phyloP scores from a whole-genome alignment of 139 green algal genomes.

The Microglena sp. region DNA sequence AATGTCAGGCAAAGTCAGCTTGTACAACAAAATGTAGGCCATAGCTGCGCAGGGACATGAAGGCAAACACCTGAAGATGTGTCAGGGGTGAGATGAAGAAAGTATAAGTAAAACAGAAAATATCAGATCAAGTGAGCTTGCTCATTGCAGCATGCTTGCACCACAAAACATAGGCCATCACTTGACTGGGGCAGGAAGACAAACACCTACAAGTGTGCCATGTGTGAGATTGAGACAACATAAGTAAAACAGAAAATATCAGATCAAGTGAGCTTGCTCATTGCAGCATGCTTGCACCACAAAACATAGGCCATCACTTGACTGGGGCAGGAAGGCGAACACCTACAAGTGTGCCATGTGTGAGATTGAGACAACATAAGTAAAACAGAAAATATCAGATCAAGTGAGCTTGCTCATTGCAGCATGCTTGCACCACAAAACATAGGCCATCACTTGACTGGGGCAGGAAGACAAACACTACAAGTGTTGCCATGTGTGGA shows the following conservation, averaged over 20 bases:
- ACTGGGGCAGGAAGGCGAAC: too few relatives aligned
- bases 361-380: too few relatives aligned
- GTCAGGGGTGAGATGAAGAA: too few relatives aligned
- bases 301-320: too few relatives aligned
- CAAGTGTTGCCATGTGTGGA: conserved; percentile 22
- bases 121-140: too few relatives aligned
- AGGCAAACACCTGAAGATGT: conserved; percentile 40
- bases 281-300: too few relatives aligned
- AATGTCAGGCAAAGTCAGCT: conserved; percentile 32
- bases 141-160: too few relatives aligned
- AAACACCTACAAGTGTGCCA: conserved; percentile 35
- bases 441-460: conserved; percentile 36
- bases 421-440: conserved; percentile 40
- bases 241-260: too few relatives aligned
- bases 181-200: conserved; percentile 37
- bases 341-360: too few relatives aligned
- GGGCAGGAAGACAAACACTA: conserved; percentile 40
- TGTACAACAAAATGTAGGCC: conserved; percentile 38
- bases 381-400: too few relatives aligned
- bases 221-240: neutral
- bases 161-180: conserved; percentile 38
- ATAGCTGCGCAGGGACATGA: conserved; percentile 39
- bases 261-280: too few relatives aligned
- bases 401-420: conserved; percentile 34
- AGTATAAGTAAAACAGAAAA: too few relatives aligned